Evolutionary conservation across 306 rosid species (phyloP), one percentile per base, ranked within the genome.

Genomic region (Prunus salicina): DNA sequence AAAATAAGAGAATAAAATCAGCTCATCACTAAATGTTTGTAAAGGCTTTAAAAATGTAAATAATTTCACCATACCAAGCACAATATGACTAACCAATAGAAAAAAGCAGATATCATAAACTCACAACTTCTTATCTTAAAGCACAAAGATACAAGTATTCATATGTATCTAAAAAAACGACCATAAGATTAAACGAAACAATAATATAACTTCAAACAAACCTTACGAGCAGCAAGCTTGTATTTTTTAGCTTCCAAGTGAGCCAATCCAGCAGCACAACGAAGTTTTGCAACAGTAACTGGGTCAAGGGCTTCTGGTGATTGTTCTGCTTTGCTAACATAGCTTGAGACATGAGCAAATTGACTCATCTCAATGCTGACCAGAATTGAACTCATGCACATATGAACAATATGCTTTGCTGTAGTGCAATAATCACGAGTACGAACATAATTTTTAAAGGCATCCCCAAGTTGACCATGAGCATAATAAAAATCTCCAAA

Each of bases 301-400:
- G 83, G 30, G 24, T 91, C 99, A 74, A 85, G 91, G 69, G 87
- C 87, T 52, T 96, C 97, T 2, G 82, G 80, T 51, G 88, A 78
- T 80, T 91, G 96, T 80, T 96, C 97, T 69, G 99, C 98, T 87
- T 91, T 96, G 84, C 85, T 84, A 20, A 91, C 97, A 78, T 96
- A 91, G 90, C 96, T 96, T 38, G 94, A 77, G 56, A 89, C 97
- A 79, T 96, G 99, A 76, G 98, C 74, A 84, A 96, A 93, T 78
- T 96, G 99, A 79, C 99, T 98, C 97, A 91, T 91, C 89, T 96
- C 99, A 71, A 96, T 96, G 89, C 98, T 91, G 85, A 96, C 99
- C 67, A 96, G 84, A 86, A 93, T 96, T 8, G 93, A 89, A 83
- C 90, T 93, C 96, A 88, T 79, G 69, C 98, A 96, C 99, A 96